Conservation (phyloP, 352 stramenopile species). For the Thalassiosira exigua region DNA sequence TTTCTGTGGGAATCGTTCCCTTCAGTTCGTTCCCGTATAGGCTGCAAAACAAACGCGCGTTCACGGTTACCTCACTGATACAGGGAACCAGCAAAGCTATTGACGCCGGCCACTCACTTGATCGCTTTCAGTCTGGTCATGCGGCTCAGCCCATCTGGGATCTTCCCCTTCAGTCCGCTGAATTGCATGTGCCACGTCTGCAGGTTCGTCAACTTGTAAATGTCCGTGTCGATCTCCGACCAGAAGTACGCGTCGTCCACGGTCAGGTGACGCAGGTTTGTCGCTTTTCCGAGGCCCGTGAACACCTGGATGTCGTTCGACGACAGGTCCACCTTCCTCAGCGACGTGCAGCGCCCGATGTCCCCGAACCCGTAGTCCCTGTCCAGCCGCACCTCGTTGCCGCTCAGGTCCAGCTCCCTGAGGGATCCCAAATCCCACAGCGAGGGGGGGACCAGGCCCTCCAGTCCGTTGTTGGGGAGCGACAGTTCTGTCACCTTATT, state of each 20-base stretch:
- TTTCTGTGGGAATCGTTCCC: slow-evolving; percentile 58
- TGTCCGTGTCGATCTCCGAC: slow-evolving; percentile 31
- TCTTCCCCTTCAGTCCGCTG: slow-evolving; percentile 60
- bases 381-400: slow-evolving; percentile 61
- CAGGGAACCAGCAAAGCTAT: no score
- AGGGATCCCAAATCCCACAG: slow-evolving; percentile 52
- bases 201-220: slow-evolving; percentile 58
- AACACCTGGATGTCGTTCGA: slow-evolving; percentile 68
- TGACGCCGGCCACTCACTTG: slow-evolving; percentile 25
- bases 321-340: slow-evolving; percentile 58
- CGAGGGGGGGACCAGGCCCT: slow-evolving; percentile 55
- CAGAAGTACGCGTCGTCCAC: slow-evolving; percentile 64
- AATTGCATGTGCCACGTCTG: slow-evolving; percentile 60
- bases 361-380: slow-evolving; percentile 59
- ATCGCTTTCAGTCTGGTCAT: slow-evolving; percentile 40
- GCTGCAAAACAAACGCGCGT: slow-evolving; percentile 7
- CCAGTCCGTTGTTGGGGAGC: slow-evolving; percentile 50
- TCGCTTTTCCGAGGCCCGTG: slow-evolving; percentile 51
- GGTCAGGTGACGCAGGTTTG: slow-evolving; percentile 43
- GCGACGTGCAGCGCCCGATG: slow-evolving; percentile 55
- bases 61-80: no score
- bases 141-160: slow-evolving; percentile 44
- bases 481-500: slow-evolving; percentile 27
- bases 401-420: slow-evolving; percentile 54
- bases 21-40: slow-evolving; percentile 52